Evolutionary conservation across 1,284 basidiomycete species (phyloP).

Genomic region (Farysia itapuensis): DNA sequence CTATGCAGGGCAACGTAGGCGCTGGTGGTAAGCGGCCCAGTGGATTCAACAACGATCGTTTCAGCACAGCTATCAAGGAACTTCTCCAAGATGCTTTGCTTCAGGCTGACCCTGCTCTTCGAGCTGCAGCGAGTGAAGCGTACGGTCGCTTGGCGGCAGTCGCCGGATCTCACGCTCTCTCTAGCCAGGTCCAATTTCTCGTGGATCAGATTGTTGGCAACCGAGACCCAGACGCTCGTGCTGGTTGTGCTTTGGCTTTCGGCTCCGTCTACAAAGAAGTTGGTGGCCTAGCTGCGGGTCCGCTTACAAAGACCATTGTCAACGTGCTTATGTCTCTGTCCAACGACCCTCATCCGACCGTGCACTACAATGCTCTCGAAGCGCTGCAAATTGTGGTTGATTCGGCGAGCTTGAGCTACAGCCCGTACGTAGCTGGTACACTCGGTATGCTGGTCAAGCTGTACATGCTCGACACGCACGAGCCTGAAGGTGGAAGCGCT

Average conservation of each 20-base stretch:
- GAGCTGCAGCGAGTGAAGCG: slow-evolving; percentile 81
- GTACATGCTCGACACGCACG: slow-evolving; percentile 87
- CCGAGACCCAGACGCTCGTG: slow-evolving; percentile 86
- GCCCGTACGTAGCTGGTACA: slow-evolving; percentile 82
- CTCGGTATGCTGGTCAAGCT: slow-evolving; percentile 88
- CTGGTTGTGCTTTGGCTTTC: slow-evolving; percentile 90
- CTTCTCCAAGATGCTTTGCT: slow-evolving; percentile 83
- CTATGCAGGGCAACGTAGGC: slow-evolving; percentile 25
- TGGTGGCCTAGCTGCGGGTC: slow-evolving; percentile 88
- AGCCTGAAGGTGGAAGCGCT: slow-evolving; percentile 86
- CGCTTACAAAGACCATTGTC: slow-evolving; percentile 91
- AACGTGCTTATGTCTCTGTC: slow-evolving; percentile 93
- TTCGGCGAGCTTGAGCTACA: slow-evolving; percentile 87
- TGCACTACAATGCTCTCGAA: slow-evolving; percentile 88
- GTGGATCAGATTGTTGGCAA: slow-evolving; percentile 97
- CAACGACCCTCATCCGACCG: slow-evolving; percentile 93
- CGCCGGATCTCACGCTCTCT: slow-evolving; percentile 81
- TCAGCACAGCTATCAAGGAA: slow-evolving; percentile 71
- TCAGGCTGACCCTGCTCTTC: slow-evolving; percentile 76
- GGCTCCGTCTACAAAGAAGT: slow-evolving; percentile 92
- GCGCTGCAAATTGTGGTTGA: slow-evolving; percentile 85
- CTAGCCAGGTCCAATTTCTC: slow-evolving; percentile 83
- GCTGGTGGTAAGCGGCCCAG: slow-evolving; percentile 39
- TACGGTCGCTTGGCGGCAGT: slow-evolving; percentile 84
- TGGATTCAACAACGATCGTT: slow-evolving; percentile 66